Conservation (phyloP, 2,329 filamentous ascomycete genomes). For the Lecanosticta acicola region DNA sequence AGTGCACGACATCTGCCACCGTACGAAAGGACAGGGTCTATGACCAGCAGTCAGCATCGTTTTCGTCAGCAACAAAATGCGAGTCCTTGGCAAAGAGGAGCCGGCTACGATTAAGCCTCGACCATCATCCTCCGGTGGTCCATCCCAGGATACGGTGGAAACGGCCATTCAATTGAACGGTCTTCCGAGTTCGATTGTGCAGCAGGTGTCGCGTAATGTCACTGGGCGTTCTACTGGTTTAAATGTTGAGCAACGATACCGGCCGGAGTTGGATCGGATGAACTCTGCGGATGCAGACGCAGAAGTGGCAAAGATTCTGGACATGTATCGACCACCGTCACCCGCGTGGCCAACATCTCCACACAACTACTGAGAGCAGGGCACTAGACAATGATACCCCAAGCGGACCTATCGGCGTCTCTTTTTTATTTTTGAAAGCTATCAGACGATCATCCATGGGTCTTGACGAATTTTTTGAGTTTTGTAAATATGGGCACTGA, state of each 20-base stretch:
- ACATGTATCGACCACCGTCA: constrained; percentile 1
- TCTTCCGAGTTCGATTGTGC: not conserved
- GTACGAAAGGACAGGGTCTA: constrained; percentile 31
- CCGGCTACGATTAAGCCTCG: constrained; percentile 53
- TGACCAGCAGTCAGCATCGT: constrained; percentile 15
- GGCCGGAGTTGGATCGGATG: not conserved
- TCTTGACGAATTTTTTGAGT: not conserved
- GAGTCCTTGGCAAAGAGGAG: constrained; percentile 61
- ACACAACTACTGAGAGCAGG: not conserved
- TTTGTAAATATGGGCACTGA: not conserved
- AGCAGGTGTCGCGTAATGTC: not conserved
- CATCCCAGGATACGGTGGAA: constrained; percentile 17
- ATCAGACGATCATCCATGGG: not conserved
- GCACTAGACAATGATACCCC: not conserved
- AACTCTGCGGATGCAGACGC: not conserved
- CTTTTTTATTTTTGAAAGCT: not conserved
- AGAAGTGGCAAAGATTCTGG: not conserved
- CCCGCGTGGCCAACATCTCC: not conserved
- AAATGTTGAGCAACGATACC: not conserved
- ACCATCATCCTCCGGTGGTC: constrained; percentile 14
- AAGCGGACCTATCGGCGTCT: not conserved
- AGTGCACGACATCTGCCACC: constrained; percentile 37
- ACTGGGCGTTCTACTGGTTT: not conserved
- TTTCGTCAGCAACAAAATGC: constrained; percentile 38
- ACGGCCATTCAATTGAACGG: constrained; percentile 18